Evolutionary conservation across 2,329 filamentous ascomycete genomes (phyloP), one percentile per base, ranked within the genome.

Genomic region (Epichloe bromicola): DNA sequence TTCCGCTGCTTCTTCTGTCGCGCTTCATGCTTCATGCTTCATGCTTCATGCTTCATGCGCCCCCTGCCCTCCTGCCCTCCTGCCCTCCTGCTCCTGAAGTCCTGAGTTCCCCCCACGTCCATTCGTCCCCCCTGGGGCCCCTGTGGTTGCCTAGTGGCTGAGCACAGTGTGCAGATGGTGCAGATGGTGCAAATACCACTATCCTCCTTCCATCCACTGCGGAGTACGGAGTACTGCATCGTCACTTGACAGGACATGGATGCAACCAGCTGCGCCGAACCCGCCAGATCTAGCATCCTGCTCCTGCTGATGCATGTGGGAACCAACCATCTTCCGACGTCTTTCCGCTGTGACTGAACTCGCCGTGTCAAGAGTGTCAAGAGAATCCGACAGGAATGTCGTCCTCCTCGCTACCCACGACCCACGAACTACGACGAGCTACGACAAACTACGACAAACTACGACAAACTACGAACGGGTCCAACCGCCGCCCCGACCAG

Each of bases 221-320:
- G 23, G 23, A 26, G 23, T 26, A 12, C 45, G 23, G 23, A 26
- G 23, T 8, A 12, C 45, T 46, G 47, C 47, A 49, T 43, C 40
- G 20, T 50, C 48, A 50, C 34, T 50, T 34, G 48, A 50, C 48
- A 39, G 34, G 20, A 30, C 33, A 17, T 38, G 37, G 37, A 38
- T 38, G 48, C 33, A 45, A 39, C 10, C 12, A 39, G 48, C 41
- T 39, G 48, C 48, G 36, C 34, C 41, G n/a, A 50, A 11, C 23
- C 48, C 48, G 34, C 48, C 48, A 39, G 48, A 50, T 50, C 48
- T 50, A 4, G 34, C 34, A 50, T 44, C 34, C 20, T 45, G 20
- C 34, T 45, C 26, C n/a, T 41, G 17, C 19, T 15, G 30, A 26
- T 49, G 48, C 30, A 33, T 37, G 48, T 33, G 39, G 39, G 48